Evolutionary conservation across 495 filamentous ascomycete species (phyloP).

Genomic region (Tuber melanosporum): DNA sequence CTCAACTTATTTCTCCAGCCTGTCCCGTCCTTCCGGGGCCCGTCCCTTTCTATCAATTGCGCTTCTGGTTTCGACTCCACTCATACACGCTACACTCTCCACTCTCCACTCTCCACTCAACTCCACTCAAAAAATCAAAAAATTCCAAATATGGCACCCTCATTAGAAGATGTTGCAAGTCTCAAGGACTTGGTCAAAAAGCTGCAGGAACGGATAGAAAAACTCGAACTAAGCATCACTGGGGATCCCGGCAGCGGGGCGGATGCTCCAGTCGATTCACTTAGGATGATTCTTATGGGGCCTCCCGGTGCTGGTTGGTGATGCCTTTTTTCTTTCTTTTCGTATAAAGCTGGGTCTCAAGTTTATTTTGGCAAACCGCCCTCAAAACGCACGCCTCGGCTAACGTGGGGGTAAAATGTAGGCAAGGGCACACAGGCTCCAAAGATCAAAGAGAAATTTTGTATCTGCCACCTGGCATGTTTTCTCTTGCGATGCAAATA

Average conservation of each 20-base stretch:
- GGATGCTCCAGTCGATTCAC: constrained; percentile 47
- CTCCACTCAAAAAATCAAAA: constrained; percentile 20
- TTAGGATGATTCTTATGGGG: constrained; percentile 96
- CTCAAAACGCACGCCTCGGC: constrained; percentile 21
- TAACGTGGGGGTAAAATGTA: constrained; percentile 44
- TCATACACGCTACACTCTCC: background rate
- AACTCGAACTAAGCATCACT: constrained; percentile 74
- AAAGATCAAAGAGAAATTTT: constrained; percentile 94
- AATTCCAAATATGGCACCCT: constrained; percentile 64
- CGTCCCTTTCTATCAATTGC: constrained; percentile 42
- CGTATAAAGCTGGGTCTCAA: constrained; percentile 20
- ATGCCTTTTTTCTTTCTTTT: constrained; percentile 16
- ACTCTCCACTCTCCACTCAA: constrained; percentile 17
- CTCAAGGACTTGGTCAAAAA: constrained; percentile 51
- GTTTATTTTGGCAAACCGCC: constrained; percentile 18
- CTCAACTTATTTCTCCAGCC: constrained; percentile 39
- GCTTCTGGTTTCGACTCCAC: constrained; percentile 28
- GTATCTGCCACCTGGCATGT: constrained; percentile 88
- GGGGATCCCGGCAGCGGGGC: constrained; percentile 28
- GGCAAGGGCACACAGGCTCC: constrained; percentile 99
- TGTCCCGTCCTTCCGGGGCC: constrained; percentile 30
- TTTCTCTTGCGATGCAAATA: background rate
- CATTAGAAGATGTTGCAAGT: constrained; percentile 59
- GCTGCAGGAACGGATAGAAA: constrained; percentile 68
- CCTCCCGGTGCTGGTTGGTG: constrained; percentile 89